Evolutionary conservation across 768 basidiomycete species (phyloP), one percentile per base, ranked within the genome.

Genomic region (Strobilomyces echinocephalus): DNA sequence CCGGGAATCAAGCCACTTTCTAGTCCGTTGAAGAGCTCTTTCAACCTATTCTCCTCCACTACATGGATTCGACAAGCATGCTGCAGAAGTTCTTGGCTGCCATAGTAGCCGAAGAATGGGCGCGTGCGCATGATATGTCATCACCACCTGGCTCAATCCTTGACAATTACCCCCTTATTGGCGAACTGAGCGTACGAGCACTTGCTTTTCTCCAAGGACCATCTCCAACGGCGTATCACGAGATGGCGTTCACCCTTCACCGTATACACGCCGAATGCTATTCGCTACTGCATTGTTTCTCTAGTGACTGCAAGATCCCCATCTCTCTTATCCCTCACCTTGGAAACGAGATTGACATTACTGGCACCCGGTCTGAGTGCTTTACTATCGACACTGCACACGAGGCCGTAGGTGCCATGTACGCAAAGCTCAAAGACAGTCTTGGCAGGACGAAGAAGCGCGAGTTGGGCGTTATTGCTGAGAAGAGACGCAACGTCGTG

Each of bases 91-190:
- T 93, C 65, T 70, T 98, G 40, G 74, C 87, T n/a, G 87, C 91
- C 16, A 80, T 90, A 46, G 78, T 98, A 53, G 74, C 93, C 1
- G 91, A 95, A 69, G 92, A 97, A 74, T 97, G 95, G 97, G 91
- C 94, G 5, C 72, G 73, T 9, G 76, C 79, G 41, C 77, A 81
- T 57, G 78, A 79, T 20, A 54, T 43, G 20, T 66, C 65, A 12
- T 59, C 71, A 0, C 54, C 71, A 8, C 54, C 72, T 12, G 54
- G 63, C 1, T 71, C 79, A 39, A 75, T 89, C 44, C 75, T 82
- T 20, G 79, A 87, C 46, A 65, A 63, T 31, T 84, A 83, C 12
- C 66, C 76, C 15, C 75, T 90, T 49, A 88, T 85, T 2, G 74
- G 78, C 56, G 81, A 87, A 16, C 75, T 98, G 46, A 84, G 84